Evolutionary conservation across 768 basidiomycete species (phyloP).

Genomic region (Podaxis sp.): DNA sequence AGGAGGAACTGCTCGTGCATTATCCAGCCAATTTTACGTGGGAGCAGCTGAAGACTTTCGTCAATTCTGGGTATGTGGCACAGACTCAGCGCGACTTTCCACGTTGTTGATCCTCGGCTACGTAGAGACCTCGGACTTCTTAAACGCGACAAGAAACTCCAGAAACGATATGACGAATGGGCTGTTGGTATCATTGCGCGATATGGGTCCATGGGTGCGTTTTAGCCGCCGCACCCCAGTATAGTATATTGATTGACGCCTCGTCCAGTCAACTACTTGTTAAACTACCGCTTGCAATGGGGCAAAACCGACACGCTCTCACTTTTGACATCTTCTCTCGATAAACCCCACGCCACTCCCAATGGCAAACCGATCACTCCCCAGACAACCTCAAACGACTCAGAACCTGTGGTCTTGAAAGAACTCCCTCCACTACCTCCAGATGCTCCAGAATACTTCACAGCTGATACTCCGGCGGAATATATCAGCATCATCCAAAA

Average conservation of each 20-base stretch:
- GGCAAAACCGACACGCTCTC: conserved; percentile 65
- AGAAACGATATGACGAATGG: conserved; percentile 67
- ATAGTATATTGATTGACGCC: background rate
- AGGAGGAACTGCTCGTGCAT: conserved; percentile 59
- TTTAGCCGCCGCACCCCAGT: background rate
- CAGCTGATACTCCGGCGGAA: conserved; percentile 53
- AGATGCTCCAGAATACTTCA: conserved; percentile 59
- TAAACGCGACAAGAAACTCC: conserved; percentile 69
- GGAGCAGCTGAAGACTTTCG: conserved; percentile 70
- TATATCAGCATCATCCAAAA: conserved; percentile 73
- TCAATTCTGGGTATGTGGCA: conserved; percentile 66
- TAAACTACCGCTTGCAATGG: conserved; percentile 72
- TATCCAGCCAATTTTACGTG: conserved; percentile 80
- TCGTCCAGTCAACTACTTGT: conserved; percentile 67
- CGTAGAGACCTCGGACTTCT: conserved; percentile 78
- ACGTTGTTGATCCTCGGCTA: background rate
- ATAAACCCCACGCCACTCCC: conserved; percentile 15
- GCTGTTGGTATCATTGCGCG: conserved; percentile 46
- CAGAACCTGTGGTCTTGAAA: background rate
- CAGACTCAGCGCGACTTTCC: background rate
- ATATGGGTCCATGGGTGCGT: conserved; percentile 67
- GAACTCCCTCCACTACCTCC: conserved; percentile 25
- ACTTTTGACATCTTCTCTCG: conserved; percentile 54
- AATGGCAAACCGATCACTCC: background rate
- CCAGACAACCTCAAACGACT: conserved; percentile 5